These are phyloP conservation scores for Syzygium oleosum DNA, from an alignment of 345 rosid species.

Conservation along the genomic window DNA sequence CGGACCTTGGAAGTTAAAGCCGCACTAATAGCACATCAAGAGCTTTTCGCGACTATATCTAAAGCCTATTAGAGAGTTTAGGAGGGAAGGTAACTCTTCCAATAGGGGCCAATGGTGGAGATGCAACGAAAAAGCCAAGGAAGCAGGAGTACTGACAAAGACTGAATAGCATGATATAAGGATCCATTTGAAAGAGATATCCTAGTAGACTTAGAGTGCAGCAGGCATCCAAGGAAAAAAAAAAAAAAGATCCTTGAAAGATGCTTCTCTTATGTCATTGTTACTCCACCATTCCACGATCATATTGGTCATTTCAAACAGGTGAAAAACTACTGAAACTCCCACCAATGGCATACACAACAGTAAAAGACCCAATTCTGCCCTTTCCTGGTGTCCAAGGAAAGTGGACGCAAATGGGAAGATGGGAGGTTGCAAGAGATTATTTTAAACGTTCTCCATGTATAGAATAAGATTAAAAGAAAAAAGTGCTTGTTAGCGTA, in stretches of 20 bases:
- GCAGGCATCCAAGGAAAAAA: neutral
- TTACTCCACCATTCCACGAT: neutral
- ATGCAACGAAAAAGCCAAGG: neutral
- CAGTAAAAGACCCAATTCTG: neutral
- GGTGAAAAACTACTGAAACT: neutral
- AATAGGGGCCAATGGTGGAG: neutral
- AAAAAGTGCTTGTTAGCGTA: neutral
- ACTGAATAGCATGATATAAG: neutral
- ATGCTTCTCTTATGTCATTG: neutral
- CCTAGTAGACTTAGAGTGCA: neutral
- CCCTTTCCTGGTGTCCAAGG: neutral
- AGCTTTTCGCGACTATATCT: neutral
- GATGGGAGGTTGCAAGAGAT: neutral
- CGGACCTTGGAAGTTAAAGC: neutral
- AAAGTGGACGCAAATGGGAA: neutral
- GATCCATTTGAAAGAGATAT: neutral
- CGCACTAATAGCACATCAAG: neutral
- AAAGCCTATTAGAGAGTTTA: neutral
- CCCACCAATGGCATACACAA: neutral
- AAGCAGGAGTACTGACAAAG: neutral
- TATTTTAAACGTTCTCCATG: neutral
- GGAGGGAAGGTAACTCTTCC: neutral
- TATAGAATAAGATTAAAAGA: neutral
- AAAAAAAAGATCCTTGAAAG: neutral
- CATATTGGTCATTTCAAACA: neutral